Evolutionary conservation across 192 early-diverging fungal genomes (phyloP).

Genomic region (Funneliformis mosseae): DNA sequence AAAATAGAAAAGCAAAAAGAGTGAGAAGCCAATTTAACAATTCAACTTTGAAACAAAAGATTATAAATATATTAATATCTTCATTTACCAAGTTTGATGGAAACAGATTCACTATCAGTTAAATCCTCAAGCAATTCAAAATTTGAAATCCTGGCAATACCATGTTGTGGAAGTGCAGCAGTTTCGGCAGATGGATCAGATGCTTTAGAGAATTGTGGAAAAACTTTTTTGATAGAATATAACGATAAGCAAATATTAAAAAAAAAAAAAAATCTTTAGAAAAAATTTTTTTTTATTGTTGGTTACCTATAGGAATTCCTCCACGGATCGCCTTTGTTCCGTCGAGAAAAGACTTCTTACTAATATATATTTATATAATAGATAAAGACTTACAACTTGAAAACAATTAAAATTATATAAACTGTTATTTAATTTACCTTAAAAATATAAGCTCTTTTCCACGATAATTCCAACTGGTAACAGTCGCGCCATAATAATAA

Average conservation of each 20-base stretch:
- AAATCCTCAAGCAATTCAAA: constrained; percentile 58
- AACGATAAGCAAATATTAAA: background rate
- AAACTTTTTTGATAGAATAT: constrained; percentile 49
- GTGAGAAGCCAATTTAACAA: background rate
- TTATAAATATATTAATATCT: background rate
- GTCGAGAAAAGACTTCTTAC: constrained; percentile 77
- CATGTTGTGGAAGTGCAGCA: constrained; percentile 69
- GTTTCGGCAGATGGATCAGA: constrained; percentile 42
- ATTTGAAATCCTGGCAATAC: constrained; percentile 60
- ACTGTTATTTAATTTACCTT: constrained; percentile 44
- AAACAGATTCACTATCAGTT: constrained; percentile 48
- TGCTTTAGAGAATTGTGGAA: constrained; percentile 78
- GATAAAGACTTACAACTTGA: background rate
- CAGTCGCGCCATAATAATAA: constrained; percentile 74
- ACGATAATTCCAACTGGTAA: constrained; percentile 84
- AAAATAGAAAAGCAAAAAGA: background rate
- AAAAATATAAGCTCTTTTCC: constrained; percentile 85
- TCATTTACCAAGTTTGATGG: constrained; percentile 57
- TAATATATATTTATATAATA: constrained; percentile 39
- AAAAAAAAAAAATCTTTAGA: background rate
- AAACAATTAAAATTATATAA: background rate
- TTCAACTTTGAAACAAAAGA: constrained; percentile 32
- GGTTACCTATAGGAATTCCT: constrained; percentile 62
- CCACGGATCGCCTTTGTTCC: constrained; percentile 93
- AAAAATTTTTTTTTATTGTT: too few relatives aligned